These are phyloP conservation scores for Fagopyrum tataricum DNA, from an alignment of 148 eudicot species.

Conservation along the genomic window DNA sequence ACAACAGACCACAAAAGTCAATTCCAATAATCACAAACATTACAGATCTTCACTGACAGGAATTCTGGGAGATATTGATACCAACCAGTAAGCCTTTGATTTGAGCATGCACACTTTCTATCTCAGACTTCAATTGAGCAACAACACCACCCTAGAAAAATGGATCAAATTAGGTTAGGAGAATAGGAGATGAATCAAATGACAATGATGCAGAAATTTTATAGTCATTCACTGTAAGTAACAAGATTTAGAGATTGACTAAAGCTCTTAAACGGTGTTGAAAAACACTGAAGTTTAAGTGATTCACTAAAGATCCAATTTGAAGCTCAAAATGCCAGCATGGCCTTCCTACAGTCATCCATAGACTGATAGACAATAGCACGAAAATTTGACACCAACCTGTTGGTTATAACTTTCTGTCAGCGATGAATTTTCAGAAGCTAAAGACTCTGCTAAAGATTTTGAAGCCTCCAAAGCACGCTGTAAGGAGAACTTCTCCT, in stretches of 20 bases:
- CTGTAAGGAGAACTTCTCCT: slow-evolving; percentile 88
- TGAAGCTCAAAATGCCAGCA: neutral
- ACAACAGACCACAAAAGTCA: neutral
- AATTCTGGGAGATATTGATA: neutral
- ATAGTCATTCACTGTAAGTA: neutral
- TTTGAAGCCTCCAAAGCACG: slow-evolving; percentile 87
- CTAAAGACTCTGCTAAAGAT: slow-evolving; percentile 73
- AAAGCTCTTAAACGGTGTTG: too few relatives aligned
- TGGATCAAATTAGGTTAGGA: neutral
- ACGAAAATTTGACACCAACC: slow-evolving; percentile 28
- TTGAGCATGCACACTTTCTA: slow-evolving; percentile 68
- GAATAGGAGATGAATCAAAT: slow-evolving; percentile 2
- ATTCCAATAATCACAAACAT: neutral
- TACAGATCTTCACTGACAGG: neutral
- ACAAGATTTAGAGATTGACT: neutral
- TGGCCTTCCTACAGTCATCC: neutral
- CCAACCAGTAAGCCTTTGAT: slow-evolving; percentile 70
- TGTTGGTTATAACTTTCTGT: slow-evolving; percentile 97
- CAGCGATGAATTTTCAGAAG: slow-evolving; percentile 83
- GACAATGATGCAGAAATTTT: neutral
- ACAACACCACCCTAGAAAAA: slow-evolving; percentile 62
- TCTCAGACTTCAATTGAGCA: slow-evolving; percentile 63
- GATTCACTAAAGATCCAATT: neutral
- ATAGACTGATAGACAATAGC: neutral
- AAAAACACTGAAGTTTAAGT: too few relatives aligned